Conservation (phyloP, 768 basidiomycete species). For the Boletus rubescentipes region DNA sequence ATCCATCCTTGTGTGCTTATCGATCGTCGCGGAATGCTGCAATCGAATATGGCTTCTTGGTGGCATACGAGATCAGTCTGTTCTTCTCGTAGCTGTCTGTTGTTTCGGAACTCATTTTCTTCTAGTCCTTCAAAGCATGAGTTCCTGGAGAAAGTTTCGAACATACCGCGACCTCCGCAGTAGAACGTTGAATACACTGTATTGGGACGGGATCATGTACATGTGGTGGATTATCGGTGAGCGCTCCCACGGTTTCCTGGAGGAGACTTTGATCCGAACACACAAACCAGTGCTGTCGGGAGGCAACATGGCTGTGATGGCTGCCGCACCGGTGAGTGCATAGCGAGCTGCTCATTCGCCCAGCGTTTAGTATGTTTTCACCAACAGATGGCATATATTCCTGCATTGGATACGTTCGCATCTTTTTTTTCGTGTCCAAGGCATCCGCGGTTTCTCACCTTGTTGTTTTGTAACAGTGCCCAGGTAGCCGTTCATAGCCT, state of each 20-base stretch:
- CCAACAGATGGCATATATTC: constrained; percentile 14
- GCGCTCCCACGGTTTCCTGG: background rate
- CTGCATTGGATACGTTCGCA: constrained; percentile 25
- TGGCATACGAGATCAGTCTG: constrained; percentile 24
- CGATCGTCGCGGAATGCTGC: constrained; percentile 14
- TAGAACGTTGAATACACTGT: constrained; percentile 20
- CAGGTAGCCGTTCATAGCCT: constrained; percentile 29
- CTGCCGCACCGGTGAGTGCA: constrained; percentile 21
- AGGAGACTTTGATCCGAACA: background rate
- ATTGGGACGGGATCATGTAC: constrained; percentile 29
- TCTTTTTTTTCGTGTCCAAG: background rate
- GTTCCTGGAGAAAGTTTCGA: constrained; percentile 23
- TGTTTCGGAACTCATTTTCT: background rate
- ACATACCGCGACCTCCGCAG: constrained; percentile 21
- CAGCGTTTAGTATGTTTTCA: background rate
- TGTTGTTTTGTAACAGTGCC: constrained; percentile 14
- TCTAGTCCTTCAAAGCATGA: constrained; percentile 27
- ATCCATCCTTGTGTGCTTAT: constrained; percentile 18
- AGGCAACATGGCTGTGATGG: constrained; percentile 14
- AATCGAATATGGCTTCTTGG: constrained; percentile 16
- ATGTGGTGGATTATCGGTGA: constrained; percentile 25
- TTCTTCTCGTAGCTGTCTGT: background rate
- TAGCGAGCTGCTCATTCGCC: background rate
- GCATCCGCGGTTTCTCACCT: constrained; percentile 2
- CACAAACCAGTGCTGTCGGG: constrained; percentile 11